Percentiles rank a stretch among this genome's conserved stretches.
phyloP scores from a whole-genome alignment of 139 green algal species.

The Dunaliella primolecta region DNA sequence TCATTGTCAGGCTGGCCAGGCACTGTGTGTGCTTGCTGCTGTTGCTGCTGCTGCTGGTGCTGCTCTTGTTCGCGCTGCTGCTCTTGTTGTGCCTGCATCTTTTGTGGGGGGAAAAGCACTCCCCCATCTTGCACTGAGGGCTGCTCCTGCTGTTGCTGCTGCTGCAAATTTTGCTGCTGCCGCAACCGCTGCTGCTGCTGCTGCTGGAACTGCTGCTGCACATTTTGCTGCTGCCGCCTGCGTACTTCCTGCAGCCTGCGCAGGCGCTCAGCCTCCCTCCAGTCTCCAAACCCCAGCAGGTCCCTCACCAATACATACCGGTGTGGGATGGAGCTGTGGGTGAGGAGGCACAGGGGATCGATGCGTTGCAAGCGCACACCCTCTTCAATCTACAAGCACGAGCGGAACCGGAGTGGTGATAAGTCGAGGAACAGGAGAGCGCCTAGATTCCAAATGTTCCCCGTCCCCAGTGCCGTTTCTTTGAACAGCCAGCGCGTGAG shows the following conservation, averaged over 20 bases:
- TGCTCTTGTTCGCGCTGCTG: neutral
- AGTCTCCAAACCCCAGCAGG: neutral
- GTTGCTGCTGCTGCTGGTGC: neutral
- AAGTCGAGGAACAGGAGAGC: no score
- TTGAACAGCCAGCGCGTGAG: no score
- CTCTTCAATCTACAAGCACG: neutral
- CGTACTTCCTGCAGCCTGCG: neutral
- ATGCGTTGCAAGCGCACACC: neutral
- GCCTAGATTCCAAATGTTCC: no score
- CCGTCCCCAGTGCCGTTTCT: no score
- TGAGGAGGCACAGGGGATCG: neutral
- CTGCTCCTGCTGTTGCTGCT: constrained; percentile 1
- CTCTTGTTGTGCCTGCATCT: neutral
- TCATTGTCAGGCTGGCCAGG: neutral
- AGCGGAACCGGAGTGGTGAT: no score
- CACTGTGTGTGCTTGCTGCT: neutral
- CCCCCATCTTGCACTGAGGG: neutral
- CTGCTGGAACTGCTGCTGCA: neutral
- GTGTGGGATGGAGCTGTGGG: neutral
- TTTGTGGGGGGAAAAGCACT: neutral
- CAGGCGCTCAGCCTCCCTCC: neutral
- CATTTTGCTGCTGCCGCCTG: neutral
- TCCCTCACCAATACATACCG: neutral
- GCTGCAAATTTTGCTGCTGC: neutral
- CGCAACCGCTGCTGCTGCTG: neutral